These are phyloP conservation scores for Neonectria neomacrospora DNA, from an alignment of 2,329 filamentous ascomycete genomes.

Conservation along the genomic window DNA sequence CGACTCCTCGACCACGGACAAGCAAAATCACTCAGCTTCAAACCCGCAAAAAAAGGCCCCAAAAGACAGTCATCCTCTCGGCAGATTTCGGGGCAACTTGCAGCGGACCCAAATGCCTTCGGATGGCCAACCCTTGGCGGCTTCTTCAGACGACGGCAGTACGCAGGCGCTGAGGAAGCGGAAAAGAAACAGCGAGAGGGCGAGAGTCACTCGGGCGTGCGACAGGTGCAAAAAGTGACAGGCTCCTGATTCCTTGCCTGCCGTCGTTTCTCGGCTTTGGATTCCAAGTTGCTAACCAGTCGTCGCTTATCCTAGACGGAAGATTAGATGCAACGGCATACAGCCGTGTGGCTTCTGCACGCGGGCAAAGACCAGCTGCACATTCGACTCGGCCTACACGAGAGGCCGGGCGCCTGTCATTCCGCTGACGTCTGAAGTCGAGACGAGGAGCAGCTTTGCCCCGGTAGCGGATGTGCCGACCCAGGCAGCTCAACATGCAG, in stretches of 20 bases:
- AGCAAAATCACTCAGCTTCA: constrained; percentile 7
- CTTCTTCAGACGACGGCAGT: constrained; percentile 9
- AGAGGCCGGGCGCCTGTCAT: constrained; percentile 40
- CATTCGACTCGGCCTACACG: constrained; percentile 42
- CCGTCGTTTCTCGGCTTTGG: neutral
- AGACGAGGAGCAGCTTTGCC: constrained; percentile 18
- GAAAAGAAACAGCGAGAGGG: constrained; percentile 41
- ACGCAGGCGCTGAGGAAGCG: constrained; percentile 29
- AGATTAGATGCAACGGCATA: constrained; percentile 43
- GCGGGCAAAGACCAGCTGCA: constrained; percentile 35
- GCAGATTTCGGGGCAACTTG: constrained; percentile 2
- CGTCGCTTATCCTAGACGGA: constrained; percentile 28
- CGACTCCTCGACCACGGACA: neutral
- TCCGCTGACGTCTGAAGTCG: constrained; percentile 25
- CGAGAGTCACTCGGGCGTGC: constrained; percentile 42
- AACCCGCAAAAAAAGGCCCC: neutral
- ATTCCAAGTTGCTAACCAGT: constrained; percentile 26
- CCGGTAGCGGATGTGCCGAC: neutral
- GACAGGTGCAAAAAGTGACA: constrained; percentile 44
- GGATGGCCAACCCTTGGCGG: constrained; percentile 4
- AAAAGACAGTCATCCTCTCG: neutral
- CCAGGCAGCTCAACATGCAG: constrained; percentile 8
- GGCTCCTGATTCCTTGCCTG: neutral
- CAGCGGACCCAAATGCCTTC: constrained; percentile 23
- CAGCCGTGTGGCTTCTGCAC: constrained; percentile 42